phyloP scores from a whole-genome alignment of 1,139 yeast genomes.

The Hansenula sp. region DNA sequence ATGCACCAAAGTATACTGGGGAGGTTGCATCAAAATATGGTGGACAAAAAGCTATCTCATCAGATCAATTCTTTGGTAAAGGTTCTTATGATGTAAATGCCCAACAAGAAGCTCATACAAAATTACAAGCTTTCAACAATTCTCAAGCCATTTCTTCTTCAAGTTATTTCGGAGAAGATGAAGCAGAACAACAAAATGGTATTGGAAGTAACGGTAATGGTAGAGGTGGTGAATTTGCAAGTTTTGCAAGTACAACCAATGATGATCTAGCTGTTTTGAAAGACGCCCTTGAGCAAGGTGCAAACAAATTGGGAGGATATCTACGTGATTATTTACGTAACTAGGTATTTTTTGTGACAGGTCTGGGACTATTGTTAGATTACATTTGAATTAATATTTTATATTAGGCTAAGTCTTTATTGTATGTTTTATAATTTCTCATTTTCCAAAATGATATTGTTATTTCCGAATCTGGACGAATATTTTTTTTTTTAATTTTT shows the following conservation, averaged over 20 bases:
- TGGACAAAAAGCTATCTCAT: conserved; percentile 87
- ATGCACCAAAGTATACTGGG: conserved; percentile 53
- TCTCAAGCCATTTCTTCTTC: conserved; percentile 90
- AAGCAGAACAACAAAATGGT: conserved; percentile 45
- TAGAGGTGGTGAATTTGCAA: conserved; percentile 31
- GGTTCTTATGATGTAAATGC: conserved; percentile 78
- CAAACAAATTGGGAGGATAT: conserved; percentile 77
- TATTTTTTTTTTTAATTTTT: too few relatives aligned
- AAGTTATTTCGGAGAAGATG: conserved; percentile 87
- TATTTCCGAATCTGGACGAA: too few relatives aligned
- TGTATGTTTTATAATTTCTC: too few relatives aligned
- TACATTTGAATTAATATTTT: too few relatives aligned
- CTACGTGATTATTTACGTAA: conserved; percentile 75
- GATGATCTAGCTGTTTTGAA: conserved; percentile 86
- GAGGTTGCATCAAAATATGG: conserved; percentile 78
- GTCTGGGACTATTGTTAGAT: too few relatives aligned
- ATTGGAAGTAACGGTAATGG: conserved; percentile 23
- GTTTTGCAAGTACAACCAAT: conserved; percentile 69
- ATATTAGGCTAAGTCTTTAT: too few relatives aligned
- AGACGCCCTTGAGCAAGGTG: conserved; percentile 94
- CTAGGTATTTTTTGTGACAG: too few relatives aligned
- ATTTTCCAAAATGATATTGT: too few relatives aligned
- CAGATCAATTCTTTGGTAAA: conserved; percentile 91
- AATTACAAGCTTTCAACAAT: conserved; percentile 75
- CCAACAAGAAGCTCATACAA: conserved; percentile 72